Conservation (phyloP, 116 monocot genomes). For the Phalaenopsis hybrid region DNA sequence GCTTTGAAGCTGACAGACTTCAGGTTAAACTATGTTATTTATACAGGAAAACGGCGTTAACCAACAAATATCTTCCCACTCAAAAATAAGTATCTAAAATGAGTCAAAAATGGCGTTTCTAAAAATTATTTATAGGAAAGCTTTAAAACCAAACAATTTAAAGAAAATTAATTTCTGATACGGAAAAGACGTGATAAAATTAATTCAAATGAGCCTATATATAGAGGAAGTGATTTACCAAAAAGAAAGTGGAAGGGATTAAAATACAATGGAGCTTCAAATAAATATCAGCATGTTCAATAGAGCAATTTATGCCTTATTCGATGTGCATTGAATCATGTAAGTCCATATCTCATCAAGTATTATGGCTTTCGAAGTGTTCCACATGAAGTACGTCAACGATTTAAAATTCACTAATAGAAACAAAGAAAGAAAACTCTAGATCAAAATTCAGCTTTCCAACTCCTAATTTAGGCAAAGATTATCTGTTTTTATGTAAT, state of each 20-base stretch:
- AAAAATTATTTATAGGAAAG: background rate
- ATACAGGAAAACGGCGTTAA: background rate
- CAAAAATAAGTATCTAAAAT: no score
- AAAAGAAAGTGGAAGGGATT: background rate
- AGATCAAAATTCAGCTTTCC: background rate
- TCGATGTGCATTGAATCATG: background rate
- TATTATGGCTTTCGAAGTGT: background rate
- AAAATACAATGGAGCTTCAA: background rate
- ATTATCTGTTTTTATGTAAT: background rate
- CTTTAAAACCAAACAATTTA: no score
- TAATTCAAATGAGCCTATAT: background rate
- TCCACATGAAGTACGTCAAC: background rate
- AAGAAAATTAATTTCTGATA: no score
- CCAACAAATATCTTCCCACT: background rate
- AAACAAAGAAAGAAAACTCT: background rate
- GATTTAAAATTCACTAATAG: background rate
- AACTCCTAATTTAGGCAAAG: background rate
- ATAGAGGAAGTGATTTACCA: background rate
- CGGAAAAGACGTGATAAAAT: no score
- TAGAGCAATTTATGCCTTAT: background rate
- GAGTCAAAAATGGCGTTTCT: background rate
- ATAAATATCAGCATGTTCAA: background rate
- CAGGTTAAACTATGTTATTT: background rate
- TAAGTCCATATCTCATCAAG: background rate
- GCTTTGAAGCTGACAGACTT: background rate